Evolutionary conservation across 371 early-diverging fungal genomes (phyloP).

Genomic region (Smittium mucronatum): DNA sequence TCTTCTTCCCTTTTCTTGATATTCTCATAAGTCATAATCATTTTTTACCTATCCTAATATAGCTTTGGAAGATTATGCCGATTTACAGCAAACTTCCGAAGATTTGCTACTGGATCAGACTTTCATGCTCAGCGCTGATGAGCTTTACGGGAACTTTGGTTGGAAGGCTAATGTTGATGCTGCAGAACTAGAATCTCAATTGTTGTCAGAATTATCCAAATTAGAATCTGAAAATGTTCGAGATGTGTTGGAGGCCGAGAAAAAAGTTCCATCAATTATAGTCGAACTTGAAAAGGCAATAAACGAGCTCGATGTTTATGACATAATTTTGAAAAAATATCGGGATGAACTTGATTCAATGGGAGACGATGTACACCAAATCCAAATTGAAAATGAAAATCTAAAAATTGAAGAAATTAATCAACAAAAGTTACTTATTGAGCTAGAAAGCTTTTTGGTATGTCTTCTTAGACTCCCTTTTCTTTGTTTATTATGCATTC

Average conservation of each 20-base stretch:
- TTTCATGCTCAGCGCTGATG: constrained; percentile 41
- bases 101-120: constrained; percentile 36
- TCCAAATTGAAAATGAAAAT: constrained; percentile 80
- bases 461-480: too few relatives aligned
- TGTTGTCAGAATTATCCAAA: constrained; percentile 47
- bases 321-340: constrained; percentile 72
- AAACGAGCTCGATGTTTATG: constrained; percentile 62
- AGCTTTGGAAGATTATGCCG: background rate
- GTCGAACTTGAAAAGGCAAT: constrained; percentile 68
- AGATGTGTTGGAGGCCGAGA: constrained; percentile 82
- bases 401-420: constrained; percentile 77
- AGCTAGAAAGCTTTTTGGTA: constrained; percentile 44
- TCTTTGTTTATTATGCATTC: too few relatives aligned
- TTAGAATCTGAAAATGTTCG: constrained; percentile 65
- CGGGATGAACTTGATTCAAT: constrained; percentile 81
- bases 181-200: constrained; percentile 45
- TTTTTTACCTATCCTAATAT: too few relatives aligned
- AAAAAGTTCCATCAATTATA: constrained; percentile 64
- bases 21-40: background rate
- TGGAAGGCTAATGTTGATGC: constrained; percentile 55
- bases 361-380: constrained; percentile 90
- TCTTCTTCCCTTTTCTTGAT: background rate
- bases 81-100: constrained; percentile 15
- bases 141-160: constrained; percentile 49
- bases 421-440: constrained; percentile 64